Percentiles rank a stretch among this genome's conserved stretches.
phyloP scores from a whole-genome alignment of 208 protist genomes.

The Angomonas desouzai region DNA sequence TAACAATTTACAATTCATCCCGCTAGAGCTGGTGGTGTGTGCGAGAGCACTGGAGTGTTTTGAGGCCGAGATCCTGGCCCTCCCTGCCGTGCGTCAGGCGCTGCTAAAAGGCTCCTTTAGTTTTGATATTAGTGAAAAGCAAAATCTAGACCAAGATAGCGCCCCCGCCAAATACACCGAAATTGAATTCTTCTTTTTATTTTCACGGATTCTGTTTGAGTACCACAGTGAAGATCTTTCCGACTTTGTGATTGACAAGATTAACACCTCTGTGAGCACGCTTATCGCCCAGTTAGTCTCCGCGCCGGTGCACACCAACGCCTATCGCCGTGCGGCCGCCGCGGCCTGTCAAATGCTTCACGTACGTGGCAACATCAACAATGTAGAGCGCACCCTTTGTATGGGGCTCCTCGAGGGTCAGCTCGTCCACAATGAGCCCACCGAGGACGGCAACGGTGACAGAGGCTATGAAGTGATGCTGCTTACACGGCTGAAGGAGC shows the following conservation, averaged over 20 bases:
- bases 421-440: conserved; percentile 7
- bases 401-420: conserved; percentile 63
- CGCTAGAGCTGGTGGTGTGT: not conserved
- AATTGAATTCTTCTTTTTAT: conserved; percentile 56
- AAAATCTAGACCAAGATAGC: not conserved
- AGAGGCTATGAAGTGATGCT: not conserved
- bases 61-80: not conserved
- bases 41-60: not conserved
- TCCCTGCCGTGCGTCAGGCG: conserved; percentile 3
- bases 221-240: conserved; percentile 38
- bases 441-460: conserved; percentile 1
- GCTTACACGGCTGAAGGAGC: conserved; percentile 20
- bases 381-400: conserved; percentile 54
- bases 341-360: conserved; percentile 53
- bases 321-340: conserved; percentile 42
- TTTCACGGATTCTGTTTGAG: conserved; percentile 43
- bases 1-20: not conserved
- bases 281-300: conserved; percentile 44
- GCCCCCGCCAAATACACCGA: conserved; percentile 14
- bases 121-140: conserved; percentile 9
- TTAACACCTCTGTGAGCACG: conserved; percentile 24
- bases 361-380: conserved; percentile 21
- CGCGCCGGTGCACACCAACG: conserved; percentile 25
- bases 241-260: conserved; percentile 24
- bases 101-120: conserved; percentile 5